Evolutionary conservation across 2,329 filamentous ascomycete genomes (phyloP), one percentile per base, ranked within the genome.

Genomic region (Sclerotinia borealis): DNA sequence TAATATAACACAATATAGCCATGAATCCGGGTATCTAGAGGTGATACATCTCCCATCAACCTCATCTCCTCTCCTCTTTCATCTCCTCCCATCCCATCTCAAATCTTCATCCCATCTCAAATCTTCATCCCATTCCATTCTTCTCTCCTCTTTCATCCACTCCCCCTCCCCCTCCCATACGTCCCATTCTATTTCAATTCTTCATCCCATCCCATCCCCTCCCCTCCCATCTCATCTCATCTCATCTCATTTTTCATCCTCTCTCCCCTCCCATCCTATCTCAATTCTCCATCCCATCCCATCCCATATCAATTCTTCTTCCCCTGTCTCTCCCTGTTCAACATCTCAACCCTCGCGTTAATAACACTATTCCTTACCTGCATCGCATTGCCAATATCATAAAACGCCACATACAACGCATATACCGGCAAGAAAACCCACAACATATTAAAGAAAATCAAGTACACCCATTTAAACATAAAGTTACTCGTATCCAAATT

Each of bases 401-500:
- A 68, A 47, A 80, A 79, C 1, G 81, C 79, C 63, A 85, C 79
- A 68, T 79, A 86, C 62, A 87, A 77, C 25, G 81, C 78, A 73
- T 85, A 89, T 1, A 83, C 63, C 0, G 86, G 86, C 66, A 88
- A 80, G 66, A 83, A 81, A 4, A 89, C 85, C 86, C 86, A 89
- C 4, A 88, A 76, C 69, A 80, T 81, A 75, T 89, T 89, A 78
- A 89, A 89, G 75, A 89, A 88, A 68, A 87, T 78, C 19, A 89
- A 76, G 68, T 88, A 89, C 17, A 88, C 77, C 85, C 85, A 89
- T 45, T 65, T 64, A 31, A 70, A 74, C 84, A 89, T 86, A 69
- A 84, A 87, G 75, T 88, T 89, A 76, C 80, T 85, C 22, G 79
- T 79, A 73, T 88, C 84, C 64, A 89, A 81, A 71, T 86, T 87